phyloP scores from a whole-genome alignment of 208 protist species.

The Wallacemonas collosoma region DNA sequence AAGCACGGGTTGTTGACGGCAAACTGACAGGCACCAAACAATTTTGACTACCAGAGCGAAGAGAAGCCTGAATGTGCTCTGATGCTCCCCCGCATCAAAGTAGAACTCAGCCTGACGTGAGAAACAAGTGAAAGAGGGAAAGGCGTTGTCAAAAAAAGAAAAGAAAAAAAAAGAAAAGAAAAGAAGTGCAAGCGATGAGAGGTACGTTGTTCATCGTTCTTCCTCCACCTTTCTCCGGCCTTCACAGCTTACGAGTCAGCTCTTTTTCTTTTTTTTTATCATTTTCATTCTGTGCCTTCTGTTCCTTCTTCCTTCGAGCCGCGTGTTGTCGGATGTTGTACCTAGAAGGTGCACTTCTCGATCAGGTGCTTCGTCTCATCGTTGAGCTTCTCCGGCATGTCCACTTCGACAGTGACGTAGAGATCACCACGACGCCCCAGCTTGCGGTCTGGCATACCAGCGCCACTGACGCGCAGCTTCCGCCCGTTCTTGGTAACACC shows the following conservation, averaged over 20 bases:
- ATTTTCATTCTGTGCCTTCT: neutral
- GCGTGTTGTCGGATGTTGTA: neutral
- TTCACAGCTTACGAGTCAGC: too few species aligned
- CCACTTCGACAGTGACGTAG: slow-evolving; percentile 72
- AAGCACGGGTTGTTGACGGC: too few species aligned
- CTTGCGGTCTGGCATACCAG: slow-evolving; percentile 83
- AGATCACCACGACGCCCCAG: slow-evolving; percentile 68
- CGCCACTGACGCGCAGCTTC: slow-evolving; percentile 65
- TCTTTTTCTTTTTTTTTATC: too few species aligned
- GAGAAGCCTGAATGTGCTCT: too few species aligned
- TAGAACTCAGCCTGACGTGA: too few species aligned
- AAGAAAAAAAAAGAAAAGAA: slow-evolving; percentile 22
- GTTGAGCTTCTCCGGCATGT: slow-evolving; percentile 77
- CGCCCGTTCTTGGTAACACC: slow-evolving; percentile 79
- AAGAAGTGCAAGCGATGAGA: neutral
- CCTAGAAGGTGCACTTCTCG: slow-evolving; percentile 81
- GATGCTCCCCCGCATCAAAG: too few species aligned
- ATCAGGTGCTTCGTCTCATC: slow-evolving; percentile 78
- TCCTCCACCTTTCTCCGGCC: too few species aligned
- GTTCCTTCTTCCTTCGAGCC: neutral
- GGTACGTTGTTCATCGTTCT: too few species aligned
- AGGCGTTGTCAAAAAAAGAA: neutral
- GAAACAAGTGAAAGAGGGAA: too few species aligned
- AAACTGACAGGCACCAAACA: too few species aligned
- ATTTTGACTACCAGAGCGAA: too few species aligned